Conservation (phyloP, 768 basidiomycete genomes). For the Myochromella boudieri region DNA sequence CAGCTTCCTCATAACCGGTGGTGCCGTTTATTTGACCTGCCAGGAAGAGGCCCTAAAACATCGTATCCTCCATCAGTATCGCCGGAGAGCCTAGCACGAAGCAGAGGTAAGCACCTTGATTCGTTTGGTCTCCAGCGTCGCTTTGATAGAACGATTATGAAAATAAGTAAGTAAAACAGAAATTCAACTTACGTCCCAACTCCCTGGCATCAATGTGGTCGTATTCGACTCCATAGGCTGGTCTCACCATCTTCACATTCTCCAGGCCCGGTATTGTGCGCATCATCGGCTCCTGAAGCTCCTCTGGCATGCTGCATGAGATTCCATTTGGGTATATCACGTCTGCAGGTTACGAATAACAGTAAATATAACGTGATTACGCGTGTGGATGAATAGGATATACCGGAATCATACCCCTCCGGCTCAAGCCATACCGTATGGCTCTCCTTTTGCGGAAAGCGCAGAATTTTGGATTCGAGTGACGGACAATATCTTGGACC, state of each 20-base stretch:
- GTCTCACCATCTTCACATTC: constrained; percentile 77
- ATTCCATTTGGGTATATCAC: constrained; percentile 90
- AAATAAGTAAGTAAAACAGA: not conserved
- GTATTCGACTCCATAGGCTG: constrained; percentile 93
- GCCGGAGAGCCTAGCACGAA: not conserved
- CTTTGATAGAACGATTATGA: constrained; percentile 33
- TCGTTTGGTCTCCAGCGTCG: constrained; percentile 83
- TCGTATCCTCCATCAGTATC: too few relatives aligned
- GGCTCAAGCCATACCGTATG: constrained; percentile 91
- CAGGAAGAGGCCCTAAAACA: constrained; percentile 70
- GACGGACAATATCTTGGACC: constrained; percentile 93
- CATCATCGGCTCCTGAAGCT: constrained; percentile 81
- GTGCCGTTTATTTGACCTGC: constrained; percentile 94
- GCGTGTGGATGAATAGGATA: not conserved
- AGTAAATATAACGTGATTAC: not conserved
- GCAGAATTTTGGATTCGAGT: constrained; percentile 81
- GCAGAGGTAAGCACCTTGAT: constrained; percentile 50
- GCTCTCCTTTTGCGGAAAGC: constrained; percentile 67
- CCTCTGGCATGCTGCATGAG: constrained; percentile 85
- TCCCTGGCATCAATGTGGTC: constrained; percentile 89
- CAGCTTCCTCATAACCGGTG: constrained; percentile 94
- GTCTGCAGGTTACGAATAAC: constrained; percentile 45
- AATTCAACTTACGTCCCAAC: constrained; percentile 54
- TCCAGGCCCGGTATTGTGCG: constrained; percentile 84
- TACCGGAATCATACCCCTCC: constrained; percentile 88